Base-by-base conservation (phyloP, 441 rosid species). In the Metrosideros polymorpha region DNA sequence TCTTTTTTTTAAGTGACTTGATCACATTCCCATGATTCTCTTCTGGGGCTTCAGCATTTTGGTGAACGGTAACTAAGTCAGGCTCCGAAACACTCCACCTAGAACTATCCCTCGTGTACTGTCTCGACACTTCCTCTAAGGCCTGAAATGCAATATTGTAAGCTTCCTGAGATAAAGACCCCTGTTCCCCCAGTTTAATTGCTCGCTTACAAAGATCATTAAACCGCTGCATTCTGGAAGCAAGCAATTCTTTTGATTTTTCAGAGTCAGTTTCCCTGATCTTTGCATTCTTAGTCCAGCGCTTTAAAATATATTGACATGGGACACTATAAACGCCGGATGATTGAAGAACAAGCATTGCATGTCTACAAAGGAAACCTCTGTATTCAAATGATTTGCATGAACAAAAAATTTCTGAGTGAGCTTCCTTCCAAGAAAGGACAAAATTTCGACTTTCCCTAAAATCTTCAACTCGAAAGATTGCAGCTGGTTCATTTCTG, bases 301-400 rank as follows among this genome's bases (percentile, higher is more conserved):
- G 93, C 86, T 91, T 92, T 87, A 93, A 66, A 87, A 94, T 89
- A 91, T 92, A 93, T 85, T 25, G 91, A 85, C 89, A 85, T 53
- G 98, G 98, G 75, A 95, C 89, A 86, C 86, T 77, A 10, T 92
- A 90, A 87, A 92, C 66, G 51, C 94, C 94, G 84, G 93, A 90
- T 83, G 89, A 90, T 87, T 94, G 94, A 87, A 95, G 94, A 84
- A 93, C 94, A 83, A 95, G 92, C 85, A 95, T 89, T 6, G 93
- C 92, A 86, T 95, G 98, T 87, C 92, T 93, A 90, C 98, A 94
- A 59, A 95, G 93, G 88, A 91, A 88, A 51, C 96, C 98, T 85
- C 91, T 90, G 89, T 91, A 92, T 83, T 93, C 95, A 84, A 93
- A 94, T 83, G 88, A 90, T 85, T 88, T 93, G 84, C 98, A 94